phyloP scores from a whole-genome alignment of 495 filamentous ascomycete genomes.

The Penicillium taxi region DNA sequence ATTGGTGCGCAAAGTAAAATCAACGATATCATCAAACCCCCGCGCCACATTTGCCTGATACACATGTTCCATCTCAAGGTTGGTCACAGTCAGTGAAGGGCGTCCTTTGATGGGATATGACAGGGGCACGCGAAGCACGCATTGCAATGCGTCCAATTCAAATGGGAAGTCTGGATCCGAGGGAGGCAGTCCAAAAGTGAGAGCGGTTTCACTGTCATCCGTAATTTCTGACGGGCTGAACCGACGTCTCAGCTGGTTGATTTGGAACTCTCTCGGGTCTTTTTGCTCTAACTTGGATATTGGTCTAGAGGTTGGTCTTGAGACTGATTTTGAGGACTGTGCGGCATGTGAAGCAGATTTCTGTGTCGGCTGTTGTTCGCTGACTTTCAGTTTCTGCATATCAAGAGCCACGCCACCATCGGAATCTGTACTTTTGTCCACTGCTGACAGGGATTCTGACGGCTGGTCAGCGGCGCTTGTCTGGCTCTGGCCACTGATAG shows the following conservation, averaged over 20 bases:
- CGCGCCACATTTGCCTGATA: constrained; percentile 74
- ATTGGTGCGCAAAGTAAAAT: constrained; percentile 38
- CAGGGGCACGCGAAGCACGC: constrained; percentile 59
- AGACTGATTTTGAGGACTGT: constrained; percentile 44
- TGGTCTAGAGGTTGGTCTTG: too few species aligned
- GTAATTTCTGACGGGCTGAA: constrained; percentile 55
- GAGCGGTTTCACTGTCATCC: constrained; percentile 44
- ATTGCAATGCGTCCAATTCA: constrained; percentile 63
- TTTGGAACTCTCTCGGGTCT: constrained; percentile 67
- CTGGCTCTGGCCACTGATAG: constrained; percentile 6
- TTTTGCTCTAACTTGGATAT: constrained; percentile 55
- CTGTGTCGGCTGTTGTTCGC: constrained; percentile 6
- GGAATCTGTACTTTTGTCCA: constrained; percentile 2
- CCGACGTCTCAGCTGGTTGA: constrained; percentile 66
- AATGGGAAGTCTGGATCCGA: constrained; percentile 89
- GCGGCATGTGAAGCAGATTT: constrained; percentile 9
- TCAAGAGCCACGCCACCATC: constrained; percentile 5
- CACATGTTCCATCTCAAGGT: constrained; percentile 69
- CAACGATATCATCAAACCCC: constrained; percentile 64
- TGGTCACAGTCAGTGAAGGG: constrained; percentile 58
- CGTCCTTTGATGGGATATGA: constrained; percentile 47
- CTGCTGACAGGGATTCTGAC: constrained; percentile 2
- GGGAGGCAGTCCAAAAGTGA: constrained; percentile 59
- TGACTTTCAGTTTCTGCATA: constrained; percentile 10
- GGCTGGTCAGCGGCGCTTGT: constrained; percentile 7